These are phyloP conservation scores for Paralagenidium karlingii DNA, from an alignment of 352 stramenopile species.

Conservation along the genomic window DNA sequence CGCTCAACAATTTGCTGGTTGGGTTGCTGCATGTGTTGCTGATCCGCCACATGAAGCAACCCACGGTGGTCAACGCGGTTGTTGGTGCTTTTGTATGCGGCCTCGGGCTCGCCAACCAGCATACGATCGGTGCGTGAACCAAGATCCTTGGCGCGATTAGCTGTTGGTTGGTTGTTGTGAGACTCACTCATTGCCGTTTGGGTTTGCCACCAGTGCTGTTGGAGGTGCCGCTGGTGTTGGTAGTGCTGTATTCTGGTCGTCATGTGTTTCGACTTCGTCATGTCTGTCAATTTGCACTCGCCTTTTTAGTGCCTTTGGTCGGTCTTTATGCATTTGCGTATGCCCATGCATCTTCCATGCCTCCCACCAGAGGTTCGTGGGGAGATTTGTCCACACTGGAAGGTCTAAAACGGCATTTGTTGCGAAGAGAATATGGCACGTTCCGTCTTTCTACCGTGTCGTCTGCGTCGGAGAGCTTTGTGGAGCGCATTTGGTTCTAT, in stretches of 20 bases:
- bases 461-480: conserved; percentile 45
- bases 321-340: too few species aligned
- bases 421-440: conserved; percentile 88
- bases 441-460: conserved; percentile 85
- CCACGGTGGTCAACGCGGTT: conserved; percentile 6
- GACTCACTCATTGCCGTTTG: conserved; percentile 77
- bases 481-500: conserved; percentile 60
- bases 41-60: conserved; percentile 16
- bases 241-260: too few species aligned
- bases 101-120: conserved; percentile 92
- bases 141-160: too few species aligned
- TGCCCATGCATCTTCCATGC: too few species aligned
- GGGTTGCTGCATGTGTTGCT: conserved; percentile 62
- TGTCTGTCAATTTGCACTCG: too few species aligned
- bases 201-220: too few species aligned
- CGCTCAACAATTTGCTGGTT: conserved; percentile 92
- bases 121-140: too few species aligned
- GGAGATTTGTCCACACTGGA: conserved; percentile 75
- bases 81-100: conserved; percentile 83
- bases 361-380: conserved; percentile 92
- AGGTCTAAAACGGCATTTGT: conserved; percentile 88
- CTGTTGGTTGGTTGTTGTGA: too few species aligned
- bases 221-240: too few species aligned
- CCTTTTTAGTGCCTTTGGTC: too few species aligned
- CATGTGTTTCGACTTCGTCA: too few species aligned